These are phyloP conservation scores for Mrakiaceae sp. DNA, from an alignment of 1,284 basidiomycete species.

Conservation along the genomic window DNA sequence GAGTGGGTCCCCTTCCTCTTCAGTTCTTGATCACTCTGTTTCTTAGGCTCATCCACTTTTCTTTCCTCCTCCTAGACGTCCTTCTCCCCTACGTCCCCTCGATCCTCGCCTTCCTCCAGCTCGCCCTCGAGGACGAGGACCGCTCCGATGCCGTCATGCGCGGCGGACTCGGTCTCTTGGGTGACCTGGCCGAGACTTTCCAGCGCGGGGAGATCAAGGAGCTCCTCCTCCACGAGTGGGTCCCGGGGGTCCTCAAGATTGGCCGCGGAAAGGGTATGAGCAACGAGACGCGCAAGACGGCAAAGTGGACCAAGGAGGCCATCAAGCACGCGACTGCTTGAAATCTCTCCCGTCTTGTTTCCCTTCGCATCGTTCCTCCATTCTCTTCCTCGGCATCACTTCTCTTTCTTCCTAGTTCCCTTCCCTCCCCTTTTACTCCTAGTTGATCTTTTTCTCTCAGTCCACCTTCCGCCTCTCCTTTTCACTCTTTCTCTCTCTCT, in stretches of 20 bases:
- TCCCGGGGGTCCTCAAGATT: constrained; percentile 59
- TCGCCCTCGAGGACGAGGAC: constrained; percentile 65
- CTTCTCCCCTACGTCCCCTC: constrained; percentile 63
- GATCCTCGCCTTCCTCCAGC: constrained; percentile 72
- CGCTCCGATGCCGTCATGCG: constrained; percentile 67
- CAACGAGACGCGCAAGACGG: constrained; percentile 40
- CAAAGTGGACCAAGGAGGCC: constrained; percentile 44
- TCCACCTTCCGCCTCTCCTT: neutral
- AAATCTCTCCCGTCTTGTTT: neutral
- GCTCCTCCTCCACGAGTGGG: constrained; percentile 66
- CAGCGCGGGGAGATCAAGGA: constrained; percentile 68
- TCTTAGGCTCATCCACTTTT: constrained; percentile 14
- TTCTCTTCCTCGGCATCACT: neutral
- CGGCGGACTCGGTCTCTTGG: constrained; percentile 70
- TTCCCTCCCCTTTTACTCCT: neutral
- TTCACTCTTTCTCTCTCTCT: neutral
- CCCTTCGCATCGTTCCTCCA: neutral
- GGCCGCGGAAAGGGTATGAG: constrained; percentile 40
- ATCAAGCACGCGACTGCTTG: constrained; percentile 20
- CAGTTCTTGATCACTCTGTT: neutral
- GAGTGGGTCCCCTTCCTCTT: constrained; percentile 37
- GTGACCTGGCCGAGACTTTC: constrained; percentile 85
- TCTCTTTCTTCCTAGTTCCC: neutral
- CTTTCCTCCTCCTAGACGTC: constrained; percentile 37
- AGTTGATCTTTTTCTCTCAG: neutral